Conservation (phyloP, 352 stramenopile species). For the Phytophthora pseudosyringae region DNA sequence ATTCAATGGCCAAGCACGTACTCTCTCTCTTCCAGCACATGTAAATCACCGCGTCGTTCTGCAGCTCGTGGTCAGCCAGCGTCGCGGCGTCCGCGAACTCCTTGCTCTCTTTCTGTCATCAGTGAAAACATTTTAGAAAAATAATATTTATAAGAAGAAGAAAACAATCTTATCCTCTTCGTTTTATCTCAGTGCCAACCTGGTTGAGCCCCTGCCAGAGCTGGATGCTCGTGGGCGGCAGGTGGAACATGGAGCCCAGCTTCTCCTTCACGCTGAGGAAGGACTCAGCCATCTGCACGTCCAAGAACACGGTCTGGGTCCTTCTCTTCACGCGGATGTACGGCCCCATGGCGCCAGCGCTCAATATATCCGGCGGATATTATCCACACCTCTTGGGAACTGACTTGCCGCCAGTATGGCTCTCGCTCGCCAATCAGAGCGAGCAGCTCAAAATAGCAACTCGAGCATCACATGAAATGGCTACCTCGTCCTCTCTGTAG, state of each 20-base stretch:
- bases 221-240: slow-evolving; percentile 65
- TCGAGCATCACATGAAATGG: too few relatives aligned
- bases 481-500: background rate
- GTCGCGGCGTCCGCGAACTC: slow-evolving; percentile 82
- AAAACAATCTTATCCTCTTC: background rate
- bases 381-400: background rate
- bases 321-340: slow-evolving; percentile 91
- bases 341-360: slow-evolving; percentile 42
- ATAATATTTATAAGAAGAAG: slow-evolving; percentile 3
- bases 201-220: slow-evolving; percentile 75
- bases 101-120: slow-evolving; percentile 65
- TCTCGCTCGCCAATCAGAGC: background rate
- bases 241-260: slow-evolving; percentile 69
- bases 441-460: slow-evolving; percentile 17
- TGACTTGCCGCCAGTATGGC: background rate
- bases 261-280: slow-evolving; percentile 89
- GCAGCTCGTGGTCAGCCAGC: slow-evolving; percentile 81
- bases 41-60: slow-evolving; percentile 87
- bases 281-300: slow-evolving; percentile 78
- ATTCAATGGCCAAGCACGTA: slow-evolving; percentile 32
- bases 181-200: slow-evolving; percentile 22
- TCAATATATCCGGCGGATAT: background rate
- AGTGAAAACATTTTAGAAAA: slow-evolving; percentile 6
- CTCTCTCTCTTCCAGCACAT: slow-evolving; percentile 91
- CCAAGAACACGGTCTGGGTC: slow-evolving; percentile 89